Conservation (phyloP, 768 basidiomycete genomes). For the Termitomyces sp. region DNA sequence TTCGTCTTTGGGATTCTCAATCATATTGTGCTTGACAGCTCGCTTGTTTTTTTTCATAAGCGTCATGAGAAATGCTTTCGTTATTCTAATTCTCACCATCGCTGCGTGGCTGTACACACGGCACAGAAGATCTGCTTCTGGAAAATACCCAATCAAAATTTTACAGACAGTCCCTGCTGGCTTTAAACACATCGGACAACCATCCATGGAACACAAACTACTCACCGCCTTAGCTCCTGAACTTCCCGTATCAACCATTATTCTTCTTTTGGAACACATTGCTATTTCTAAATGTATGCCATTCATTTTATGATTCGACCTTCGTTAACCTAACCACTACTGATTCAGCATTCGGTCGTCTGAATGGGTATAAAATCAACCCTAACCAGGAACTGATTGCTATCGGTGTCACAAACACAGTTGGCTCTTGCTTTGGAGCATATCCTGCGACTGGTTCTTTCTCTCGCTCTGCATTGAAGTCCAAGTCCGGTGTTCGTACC, state of each 20-base stretch:
- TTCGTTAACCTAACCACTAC: background rate
- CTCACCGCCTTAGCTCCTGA: constrained; percentile 68
- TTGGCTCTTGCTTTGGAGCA: constrained; percentile 86
- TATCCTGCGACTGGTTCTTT: constrained; percentile 99
- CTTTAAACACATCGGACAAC: constrained; percentile 55
- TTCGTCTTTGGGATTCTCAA: background rate
- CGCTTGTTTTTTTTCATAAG: constrained; percentile 75
- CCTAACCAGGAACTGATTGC: constrained; percentile 95
- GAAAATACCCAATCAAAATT: constrained; percentile 82
- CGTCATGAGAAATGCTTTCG: constrained; percentile 81
- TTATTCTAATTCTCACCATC: constrained; percentile 82
- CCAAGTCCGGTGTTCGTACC: constrained; percentile 96
- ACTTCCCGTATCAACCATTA: constrained; percentile 82
- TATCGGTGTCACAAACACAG: constrained; percentile 93
- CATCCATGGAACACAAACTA: constrained; percentile 39
- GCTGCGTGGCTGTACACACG: constrained; percentile 85
- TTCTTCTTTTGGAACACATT: constrained; percentile 92
- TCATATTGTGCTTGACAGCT: constrained; percentile 33
- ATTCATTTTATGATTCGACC: background rate
- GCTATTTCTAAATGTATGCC: constrained; percentile 85
- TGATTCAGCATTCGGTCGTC: constrained; percentile 79
- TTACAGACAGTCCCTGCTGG: constrained; percentile 83
- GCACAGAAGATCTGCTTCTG: constrained; percentile 49
- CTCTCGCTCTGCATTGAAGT: constrained; percentile 95
- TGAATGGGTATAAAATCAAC: constrained; percentile 93